Conservation (phyloP, 2,329 filamentous ascomycete species). For the Coniochaeta ligniaria region DNA sequence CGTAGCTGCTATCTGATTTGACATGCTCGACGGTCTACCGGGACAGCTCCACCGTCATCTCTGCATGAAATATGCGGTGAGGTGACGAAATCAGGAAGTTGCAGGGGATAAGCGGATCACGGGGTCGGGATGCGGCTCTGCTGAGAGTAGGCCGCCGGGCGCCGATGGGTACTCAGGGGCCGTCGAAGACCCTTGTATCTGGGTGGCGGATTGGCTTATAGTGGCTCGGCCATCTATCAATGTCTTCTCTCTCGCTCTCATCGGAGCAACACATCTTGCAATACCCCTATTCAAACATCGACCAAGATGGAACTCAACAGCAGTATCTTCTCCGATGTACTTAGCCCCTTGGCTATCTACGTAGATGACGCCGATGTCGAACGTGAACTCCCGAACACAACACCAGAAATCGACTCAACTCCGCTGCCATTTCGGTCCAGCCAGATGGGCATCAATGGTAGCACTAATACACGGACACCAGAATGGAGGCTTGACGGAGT, state of each 20-base stretch:
- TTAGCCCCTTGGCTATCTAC: conserved; percentile 11
- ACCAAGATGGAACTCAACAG: conserved; percentile 14
- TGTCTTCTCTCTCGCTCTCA: not conserved
- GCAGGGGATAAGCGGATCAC: not conserved
- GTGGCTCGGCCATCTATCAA: not conserved
- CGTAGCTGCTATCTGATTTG: not conserved
- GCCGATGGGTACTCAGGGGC: not conserved
- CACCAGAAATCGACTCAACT: conserved; percentile 1
- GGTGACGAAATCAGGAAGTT: not conserved
- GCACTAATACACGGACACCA: not conserved
- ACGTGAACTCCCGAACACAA: not conserved
- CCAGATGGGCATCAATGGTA: conserved; percentile 7
- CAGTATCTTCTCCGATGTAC: conserved; percentile 9
- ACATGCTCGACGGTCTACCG: not conserved
- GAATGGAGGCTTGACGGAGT: conserved; percentile 12
- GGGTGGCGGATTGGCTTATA: not conserved
- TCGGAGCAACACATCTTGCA: not conserved
- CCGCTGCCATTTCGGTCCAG: not conserved
- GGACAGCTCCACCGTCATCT: not conserved
- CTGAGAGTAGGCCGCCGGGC: not conserved
- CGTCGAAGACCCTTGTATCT: not conserved
- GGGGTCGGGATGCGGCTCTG: not conserved
- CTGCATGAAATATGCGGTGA: not conserved
- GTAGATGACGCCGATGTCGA: not conserved
- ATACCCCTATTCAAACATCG: not conserved